phyloP scores from a whole-genome alignment of 2,329 filamentous ascomycete species.

The Phoma sp. region DNA sequence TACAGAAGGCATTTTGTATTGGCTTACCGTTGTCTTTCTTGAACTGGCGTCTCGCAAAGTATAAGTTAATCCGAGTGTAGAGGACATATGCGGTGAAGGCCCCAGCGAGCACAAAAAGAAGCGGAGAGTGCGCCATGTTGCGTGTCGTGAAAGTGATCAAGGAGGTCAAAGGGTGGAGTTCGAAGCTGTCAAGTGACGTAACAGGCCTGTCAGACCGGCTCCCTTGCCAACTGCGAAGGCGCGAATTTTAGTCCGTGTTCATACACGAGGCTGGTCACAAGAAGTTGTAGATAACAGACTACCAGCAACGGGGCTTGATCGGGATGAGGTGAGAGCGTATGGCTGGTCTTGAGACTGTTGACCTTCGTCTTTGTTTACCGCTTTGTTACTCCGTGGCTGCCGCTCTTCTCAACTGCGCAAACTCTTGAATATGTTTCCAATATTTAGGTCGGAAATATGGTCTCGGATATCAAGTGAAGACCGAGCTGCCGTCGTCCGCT shows the following conservation, averaged over 20 bases:
- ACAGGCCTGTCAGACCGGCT: background rate
- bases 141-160: background rate
- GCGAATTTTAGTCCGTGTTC: background rate
- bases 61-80: slow-evolving; percentile 43
- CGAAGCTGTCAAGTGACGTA: background rate
- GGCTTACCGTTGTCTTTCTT: slow-evolving; percentile 47
- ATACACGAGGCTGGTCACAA: background rate
- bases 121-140: slow-evolving; percentile 33
- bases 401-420: background rate
- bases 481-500: background rate
- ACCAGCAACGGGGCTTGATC: background rate
- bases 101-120: slow-evolving; percentile 36
- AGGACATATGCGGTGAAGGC: slow-evolving; percentile 45
- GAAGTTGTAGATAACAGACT: background rate
- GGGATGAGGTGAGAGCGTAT: background rate
- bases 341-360: background rate
- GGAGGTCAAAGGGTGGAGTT: background rate
- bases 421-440: background rate
- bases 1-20: background rate
- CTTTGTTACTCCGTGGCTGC: background rate
- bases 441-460: background rate
- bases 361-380: background rate
- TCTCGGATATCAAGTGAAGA: too few relatives aligned
- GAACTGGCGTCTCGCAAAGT: slow-evolving; percentile 46
- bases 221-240: background rate